A percentile compares a stretch with the other conserved stretches of the same genome.
These are phyloP conservation scores for Toxoplasma gondii DNA, from an alignment of 169 alveolate species.

Conservation along the genomic window DNA sequence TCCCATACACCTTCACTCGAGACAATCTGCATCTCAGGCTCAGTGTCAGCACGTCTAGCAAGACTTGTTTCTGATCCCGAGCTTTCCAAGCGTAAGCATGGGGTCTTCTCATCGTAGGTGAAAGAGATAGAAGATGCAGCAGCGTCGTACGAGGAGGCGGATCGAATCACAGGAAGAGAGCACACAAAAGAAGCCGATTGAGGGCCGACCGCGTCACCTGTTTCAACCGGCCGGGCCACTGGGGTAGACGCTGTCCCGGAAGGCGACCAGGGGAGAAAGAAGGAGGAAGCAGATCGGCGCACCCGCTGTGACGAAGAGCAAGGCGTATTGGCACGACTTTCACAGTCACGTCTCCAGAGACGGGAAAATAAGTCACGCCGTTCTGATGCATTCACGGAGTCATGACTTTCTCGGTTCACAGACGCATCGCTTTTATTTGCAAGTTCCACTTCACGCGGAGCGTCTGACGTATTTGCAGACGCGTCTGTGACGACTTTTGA, in stretches of 20 bases:
- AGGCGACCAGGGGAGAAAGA: not conserved
- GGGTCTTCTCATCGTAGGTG: not conserved
- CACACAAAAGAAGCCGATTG: not conserved
- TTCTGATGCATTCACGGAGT: not conserved
- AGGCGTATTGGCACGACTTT: not conserved
- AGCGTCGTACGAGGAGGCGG: not conserved
- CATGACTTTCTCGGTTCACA: too few species aligned
- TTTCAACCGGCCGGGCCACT: not conserved
- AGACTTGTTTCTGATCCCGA: not conserved
- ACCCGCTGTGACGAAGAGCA: not conserved
- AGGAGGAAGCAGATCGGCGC: not conserved
- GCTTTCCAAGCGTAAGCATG: not conserved
- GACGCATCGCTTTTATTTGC: not conserved
- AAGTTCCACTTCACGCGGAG: not conserved
- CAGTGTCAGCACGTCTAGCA: not conserved
- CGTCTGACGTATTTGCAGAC: too few species aligned
- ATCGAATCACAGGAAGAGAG: not conserved
- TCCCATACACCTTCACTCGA: too few species aligned
- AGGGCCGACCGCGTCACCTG: not conserved
- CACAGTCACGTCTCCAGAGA: not conserved
- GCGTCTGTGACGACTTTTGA: too few species aligned
- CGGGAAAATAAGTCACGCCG: not conserved
- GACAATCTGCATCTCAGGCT: not conserved
- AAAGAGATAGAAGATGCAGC: not conserved
- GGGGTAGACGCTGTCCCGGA: not conserved